A percentile compares a stretch with the other conserved stretches of the same genome.
phyloP scores from a whole-genome alignment of 163 green algal species.

The Chlorella variabilis region DNA sequence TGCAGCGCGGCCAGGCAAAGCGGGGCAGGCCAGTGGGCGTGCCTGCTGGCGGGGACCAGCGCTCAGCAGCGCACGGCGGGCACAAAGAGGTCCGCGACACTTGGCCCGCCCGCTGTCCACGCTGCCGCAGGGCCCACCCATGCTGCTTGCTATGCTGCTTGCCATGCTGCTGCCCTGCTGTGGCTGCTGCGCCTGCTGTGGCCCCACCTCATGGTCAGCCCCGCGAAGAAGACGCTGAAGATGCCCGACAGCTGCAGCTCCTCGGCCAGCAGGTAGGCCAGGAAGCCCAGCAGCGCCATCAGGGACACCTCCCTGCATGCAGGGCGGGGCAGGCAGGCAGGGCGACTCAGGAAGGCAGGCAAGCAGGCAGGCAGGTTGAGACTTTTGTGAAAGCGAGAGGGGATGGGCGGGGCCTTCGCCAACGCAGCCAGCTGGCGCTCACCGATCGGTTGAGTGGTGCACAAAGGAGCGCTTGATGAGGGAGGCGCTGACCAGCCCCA shows the following conservation, averaged over 20 bases:
- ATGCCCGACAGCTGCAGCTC: slow-evolving; percentile 75
- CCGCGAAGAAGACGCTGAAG: slow-evolving; percentile 84
- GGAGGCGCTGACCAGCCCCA: slow-evolving; percentile 68
- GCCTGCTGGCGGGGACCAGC: neutral
- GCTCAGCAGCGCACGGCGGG: too few species aligned
- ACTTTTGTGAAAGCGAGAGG: too few species aligned
- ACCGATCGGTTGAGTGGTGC: slow-evolving; percentile 39
- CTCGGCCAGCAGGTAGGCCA: slow-evolving; percentile 79
- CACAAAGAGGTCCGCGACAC: too few species aligned
- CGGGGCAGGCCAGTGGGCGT: neutral
- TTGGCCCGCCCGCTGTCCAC: too few species aligned
- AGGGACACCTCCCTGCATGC: slow-evolving; percentile 54
- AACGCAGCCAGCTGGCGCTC: too few species aligned
- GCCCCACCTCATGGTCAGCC: slow-evolving; percentile 66
- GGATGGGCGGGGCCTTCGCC: too few species aligned
- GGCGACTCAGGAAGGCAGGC: neutral
- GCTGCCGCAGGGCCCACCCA: too few species aligned
- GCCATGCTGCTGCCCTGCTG: neutral
- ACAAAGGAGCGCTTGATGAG: slow-evolving; percentile 50
- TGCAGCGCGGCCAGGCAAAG: neutral
- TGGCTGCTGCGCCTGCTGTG: too few species aligned
- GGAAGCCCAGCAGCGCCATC: slow-evolving; percentile 57
- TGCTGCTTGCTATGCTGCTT: neutral
- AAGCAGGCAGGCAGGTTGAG: neutral
- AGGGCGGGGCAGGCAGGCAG: slow-evolving; percentile 23